Evolutionary conservation across 495 filamentous ascomycete species (phyloP).

Genomic region (Tuber microsphaerosporum): DNA sequence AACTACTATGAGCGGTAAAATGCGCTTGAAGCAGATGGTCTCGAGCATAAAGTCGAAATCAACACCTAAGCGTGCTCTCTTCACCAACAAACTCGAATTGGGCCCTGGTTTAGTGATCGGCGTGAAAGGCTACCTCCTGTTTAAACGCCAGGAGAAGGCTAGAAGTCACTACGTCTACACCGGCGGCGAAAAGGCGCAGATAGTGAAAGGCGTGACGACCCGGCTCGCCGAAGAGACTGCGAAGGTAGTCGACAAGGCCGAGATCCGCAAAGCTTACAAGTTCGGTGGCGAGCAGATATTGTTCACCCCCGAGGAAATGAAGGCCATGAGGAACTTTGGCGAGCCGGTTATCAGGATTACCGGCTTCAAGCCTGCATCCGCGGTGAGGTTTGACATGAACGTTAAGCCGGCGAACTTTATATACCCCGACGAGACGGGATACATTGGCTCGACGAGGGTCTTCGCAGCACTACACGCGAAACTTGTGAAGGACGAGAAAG

Average conservation of each 20-base stretch:
- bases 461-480: conserved; percentile 89
- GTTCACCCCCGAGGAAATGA: conserved; percentile 77
- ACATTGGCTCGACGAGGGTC: conserved; percentile 80
- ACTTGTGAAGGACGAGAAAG: conserved; percentile 65
- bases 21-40: conserved; percentile 71
- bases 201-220: conserved; percentile 65
- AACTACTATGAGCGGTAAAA: conserved; percentile 56
- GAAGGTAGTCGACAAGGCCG: conserved; percentile 65
- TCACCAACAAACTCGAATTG: conserved; percentile 78
- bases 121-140: conserved; percentile 83
- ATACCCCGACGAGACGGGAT: conserved; percentile 87
- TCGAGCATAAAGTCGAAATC: conserved; percentile 88
- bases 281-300: conserved; percentile 85
- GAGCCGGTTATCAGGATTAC: conserved; percentile 78
- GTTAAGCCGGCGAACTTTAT: conserved; percentile 80
- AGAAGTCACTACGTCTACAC: conserved; percentile 80
- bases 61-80: conserved; percentile 76
- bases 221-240: conserved; percentile 68
- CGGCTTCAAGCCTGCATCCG: conserved; percentile 77
- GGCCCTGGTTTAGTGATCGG: conserved; percentile 78
- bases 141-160: conserved; percentile 72
- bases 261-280: conserved; percentile 88
- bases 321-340: conserved; percentile 67
- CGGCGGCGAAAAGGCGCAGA: conserved; percentile 70
- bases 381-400: conserved; percentile 78